These are phyloP conservation scores for Castanea crenata DNA, from an alignment of 306 rosid genomes.

Conservation along the genomic window DNA sequence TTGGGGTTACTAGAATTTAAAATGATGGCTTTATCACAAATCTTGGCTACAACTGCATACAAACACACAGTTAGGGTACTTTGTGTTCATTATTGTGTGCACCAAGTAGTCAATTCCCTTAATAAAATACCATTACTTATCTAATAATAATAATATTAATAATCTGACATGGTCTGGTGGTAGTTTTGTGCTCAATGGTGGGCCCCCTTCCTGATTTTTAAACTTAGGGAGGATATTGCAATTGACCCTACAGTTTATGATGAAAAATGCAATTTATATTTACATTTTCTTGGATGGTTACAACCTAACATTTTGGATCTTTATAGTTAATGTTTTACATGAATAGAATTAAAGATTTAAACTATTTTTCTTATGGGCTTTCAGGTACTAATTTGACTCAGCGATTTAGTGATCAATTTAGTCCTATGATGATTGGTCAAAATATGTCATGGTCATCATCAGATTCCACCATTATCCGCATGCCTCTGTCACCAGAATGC, in stretches of 20 bases:
- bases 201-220: not conserved
- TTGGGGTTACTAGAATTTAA: too few species aligned
- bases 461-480: constrained; percentile 90
- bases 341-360: not conserved
- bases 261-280: not conserved
- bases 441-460: constrained; percentile 59
- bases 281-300: not conserved
- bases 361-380: constrained; percentile 32
- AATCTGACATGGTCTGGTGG: not conserved
- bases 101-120: too few species aligned
- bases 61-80: too few species aligned
- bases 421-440: constrained; percentile 78
- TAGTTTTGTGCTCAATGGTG: not conserved
- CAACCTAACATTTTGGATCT: not conserved
- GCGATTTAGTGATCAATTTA: constrained; percentile 80
- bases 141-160: not conserved
- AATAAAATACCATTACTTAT: too few species aligned
- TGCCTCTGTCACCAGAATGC: constrained; percentile 77
- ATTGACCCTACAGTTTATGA: not conserved
- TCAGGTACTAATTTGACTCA: constrained; percentile 84
- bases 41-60: too few species aligned
- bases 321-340: not conserved
- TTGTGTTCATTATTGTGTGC: too few species aligned
- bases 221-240: not conserved
- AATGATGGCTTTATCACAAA: too few species aligned